phyloP scores from a whole-genome alignment of 1,139 yeast genomes.

The Cylindricascospora bacillispora region DNA sequence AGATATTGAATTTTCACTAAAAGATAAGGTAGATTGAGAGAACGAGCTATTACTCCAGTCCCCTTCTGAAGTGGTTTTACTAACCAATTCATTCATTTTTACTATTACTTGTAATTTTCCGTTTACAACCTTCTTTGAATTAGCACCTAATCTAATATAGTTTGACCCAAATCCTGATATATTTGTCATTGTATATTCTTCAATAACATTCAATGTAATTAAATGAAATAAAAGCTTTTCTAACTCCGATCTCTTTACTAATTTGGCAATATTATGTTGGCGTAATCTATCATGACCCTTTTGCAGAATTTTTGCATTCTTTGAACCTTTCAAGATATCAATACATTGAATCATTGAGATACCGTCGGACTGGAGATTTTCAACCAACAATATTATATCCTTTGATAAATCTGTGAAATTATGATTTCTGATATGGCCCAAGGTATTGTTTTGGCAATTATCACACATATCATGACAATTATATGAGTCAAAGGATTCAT shows the following conservation, averaged over 20 bases:
- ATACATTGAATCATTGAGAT: constrained; percentile 70
- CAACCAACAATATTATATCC: constrained; percentile 47
- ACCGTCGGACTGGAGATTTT: constrained; percentile 38
- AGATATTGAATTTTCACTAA: too few species aligned
- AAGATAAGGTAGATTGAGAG: too few species aligned
- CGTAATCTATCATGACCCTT: constrained; percentile 49
- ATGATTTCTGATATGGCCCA: constrained; percentile 33
- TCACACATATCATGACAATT: constrained; percentile 67
- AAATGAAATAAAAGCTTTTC: constrained; percentile 62
- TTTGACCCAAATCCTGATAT: constrained; percentile 64
- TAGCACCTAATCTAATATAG: constrained; percentile 49
- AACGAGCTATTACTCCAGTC: too few species aligned
- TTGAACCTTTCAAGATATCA: constrained; percentile 67
- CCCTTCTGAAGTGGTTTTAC: too few species aligned
- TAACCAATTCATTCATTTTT: too few species aligned
- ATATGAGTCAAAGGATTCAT: constrained; percentile 56
- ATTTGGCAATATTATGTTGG: too few species aligned
- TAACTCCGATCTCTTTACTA: constrained; percentile 55
- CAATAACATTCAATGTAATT: constrained; percentile 47
- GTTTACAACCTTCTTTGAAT: not conserved
- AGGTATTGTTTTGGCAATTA: constrained; percentile 49
- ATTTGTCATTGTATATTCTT: constrained; percentile 57
- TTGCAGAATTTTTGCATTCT: constrained; percentile 40
- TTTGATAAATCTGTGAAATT: constrained; percentile 60
- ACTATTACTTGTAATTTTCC: too few species aligned